A percentile compares a stretch with the other conserved stretches of the same genome.
phyloP scores from a whole-genome alignment of 768 basidiomycete species.

The Lentinula guzmanii region DNA sequence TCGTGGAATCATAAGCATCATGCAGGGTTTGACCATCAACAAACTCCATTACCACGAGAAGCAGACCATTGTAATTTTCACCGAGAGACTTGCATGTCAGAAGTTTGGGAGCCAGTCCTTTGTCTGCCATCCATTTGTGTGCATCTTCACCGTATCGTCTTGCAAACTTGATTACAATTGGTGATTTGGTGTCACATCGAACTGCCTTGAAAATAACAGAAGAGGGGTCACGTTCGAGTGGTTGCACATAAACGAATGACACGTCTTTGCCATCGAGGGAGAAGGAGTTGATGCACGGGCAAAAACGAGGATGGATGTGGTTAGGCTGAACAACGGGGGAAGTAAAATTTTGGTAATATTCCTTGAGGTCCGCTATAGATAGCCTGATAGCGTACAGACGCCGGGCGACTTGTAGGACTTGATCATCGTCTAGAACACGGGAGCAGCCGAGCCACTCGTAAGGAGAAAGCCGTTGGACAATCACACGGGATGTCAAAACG shows the following conservation, averaged over 20 bases:
- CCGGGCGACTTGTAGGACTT: conserved; percentile 13
- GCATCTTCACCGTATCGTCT: conserved; percentile 17
- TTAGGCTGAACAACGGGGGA: neutral
- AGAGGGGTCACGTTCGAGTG: conserved; percentile 10
- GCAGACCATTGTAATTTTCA: conserved; percentile 5
- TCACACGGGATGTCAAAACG: conserved; percentile 15
- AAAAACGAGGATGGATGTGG: conserved; percentile 16
- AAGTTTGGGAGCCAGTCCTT: conserved; percentile 17
- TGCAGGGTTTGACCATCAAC: conserved; percentile 12
- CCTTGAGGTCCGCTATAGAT: conserved; percentile 8
- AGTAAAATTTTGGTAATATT: conserved; percentile 16
- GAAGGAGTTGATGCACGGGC: conserved; percentile 16
- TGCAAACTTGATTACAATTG: conserved; percentile 28
- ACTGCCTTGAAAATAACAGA: conserved; percentile 19
- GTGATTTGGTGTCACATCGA: neutral
- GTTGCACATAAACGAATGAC: conserved; percentile 15
- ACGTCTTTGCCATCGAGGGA: neutral
- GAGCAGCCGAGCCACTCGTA: conserved; percentile 22
- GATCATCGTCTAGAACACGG: conserved; percentile 14
- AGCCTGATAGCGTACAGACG: conserved; percentile 19
- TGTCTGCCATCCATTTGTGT: conserved; percentile 18
- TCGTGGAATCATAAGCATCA: neutral
- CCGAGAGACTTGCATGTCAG: conserved; percentile 14
- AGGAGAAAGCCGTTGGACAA: conserved; percentile 28
- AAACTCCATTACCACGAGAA: conserved; percentile 26